Base-by-base conservation (phyloP, 2,329 filamentous ascomycete genomes). In the Colletotrichum graminicola region DNA sequence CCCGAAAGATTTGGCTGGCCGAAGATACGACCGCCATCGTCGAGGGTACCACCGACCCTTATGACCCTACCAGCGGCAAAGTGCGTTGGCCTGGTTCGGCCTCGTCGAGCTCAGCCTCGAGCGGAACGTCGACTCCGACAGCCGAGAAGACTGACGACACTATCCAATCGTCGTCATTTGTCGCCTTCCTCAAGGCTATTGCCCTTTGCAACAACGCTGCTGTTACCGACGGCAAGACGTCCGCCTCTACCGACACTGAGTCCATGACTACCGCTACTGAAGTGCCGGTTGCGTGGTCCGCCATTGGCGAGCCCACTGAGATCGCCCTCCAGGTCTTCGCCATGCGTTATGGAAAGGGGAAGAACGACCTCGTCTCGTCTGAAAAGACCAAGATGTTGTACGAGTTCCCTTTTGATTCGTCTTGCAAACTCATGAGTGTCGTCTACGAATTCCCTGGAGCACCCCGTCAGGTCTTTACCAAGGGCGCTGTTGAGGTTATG, bases 261-360 rank as follows among this genome's bases (percentile, higher is more conserved):
- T 86, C 84, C 41, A 82, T 83, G 61, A 84, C 84, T 5, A 86
- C 84, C 11, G 77, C 82, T n/a, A 80, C 82, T 21, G 79, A 81
- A 36, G 78, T 80, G 4, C 78, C 82, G 2, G 62, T 71, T 43
- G 21, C 67, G 5, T 92, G 90, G 89, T 85, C 83, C 52, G 89
- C 89, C 26, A 81, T 90, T 52, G 91, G 90, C 60, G 90, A 92
- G 74, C 90, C 91, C 4, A 94, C 92, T 4, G 92, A 94, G 75
- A 92, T 94, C 71, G 91, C 92, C 14, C 87, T 94, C 21, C 90
- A 92, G 74, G 91, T 93, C 12, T 91, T 94, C 72, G 91, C 91
- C 57, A 90, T 91, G 82, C 89, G 92, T 23, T 93, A 93, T 75
- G 85, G 86, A 39, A 85, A 86, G 71, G 84, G 82, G 62, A 86